Percentiles rank a stretch among this genome's conserved stretches.
phyloP scores from a whole-genome alignment of 768 basidiomycete genomes.

The Crucibulum laeve region DNA sequence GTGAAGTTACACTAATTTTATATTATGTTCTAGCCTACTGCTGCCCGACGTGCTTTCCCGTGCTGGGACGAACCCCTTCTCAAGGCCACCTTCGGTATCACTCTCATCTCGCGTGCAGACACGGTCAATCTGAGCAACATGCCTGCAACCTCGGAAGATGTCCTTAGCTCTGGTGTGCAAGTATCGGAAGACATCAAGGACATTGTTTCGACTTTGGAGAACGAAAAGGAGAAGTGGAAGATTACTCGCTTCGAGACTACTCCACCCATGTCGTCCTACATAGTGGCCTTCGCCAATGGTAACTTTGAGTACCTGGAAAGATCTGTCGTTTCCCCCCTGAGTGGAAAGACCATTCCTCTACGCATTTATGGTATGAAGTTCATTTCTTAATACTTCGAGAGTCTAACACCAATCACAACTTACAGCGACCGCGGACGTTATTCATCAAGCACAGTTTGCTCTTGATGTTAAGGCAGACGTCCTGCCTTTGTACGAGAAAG shows the following conservation, averaged over 20 bases:
- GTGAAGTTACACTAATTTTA: background rate
- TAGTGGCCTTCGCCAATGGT: conserved; percentile 86
- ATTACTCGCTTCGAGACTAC: conserved; percentile 78
- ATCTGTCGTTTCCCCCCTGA: conserved; percentile 74
- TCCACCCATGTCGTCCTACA: conserved; percentile 85
- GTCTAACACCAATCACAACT: background rate
- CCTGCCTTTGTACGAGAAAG: conserved; percentile 85
- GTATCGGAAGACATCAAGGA: conserved; percentile 26
- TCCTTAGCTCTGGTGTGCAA: conserved; percentile 28
- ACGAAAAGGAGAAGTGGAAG: conserved; percentile 63
- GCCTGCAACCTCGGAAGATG: conserved; percentile 63
- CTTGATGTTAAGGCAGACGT: conserved; percentile 82
- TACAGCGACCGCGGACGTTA: conserved; percentile 73
- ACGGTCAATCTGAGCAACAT: conserved; percentile 87
- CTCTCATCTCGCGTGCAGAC: conserved; percentile 72
- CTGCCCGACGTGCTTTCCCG: conserved; percentile 78
- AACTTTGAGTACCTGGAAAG: conserved; percentile 69
- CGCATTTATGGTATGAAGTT: conserved; percentile 77
- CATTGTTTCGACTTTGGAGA: conserved; percentile 36
- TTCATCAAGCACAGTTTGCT: conserved; percentile 81
- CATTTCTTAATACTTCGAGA: background rate
- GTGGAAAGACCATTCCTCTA: conserved; percentile 76
- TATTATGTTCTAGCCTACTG: conserved; percentile 59
- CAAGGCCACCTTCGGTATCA: conserved; percentile 78
- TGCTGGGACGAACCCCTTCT: conserved; percentile 93